Base-by-base conservation (phyloP, 1,284 basidiomycete genomes). In the Chalciporus sp. region DNA sequence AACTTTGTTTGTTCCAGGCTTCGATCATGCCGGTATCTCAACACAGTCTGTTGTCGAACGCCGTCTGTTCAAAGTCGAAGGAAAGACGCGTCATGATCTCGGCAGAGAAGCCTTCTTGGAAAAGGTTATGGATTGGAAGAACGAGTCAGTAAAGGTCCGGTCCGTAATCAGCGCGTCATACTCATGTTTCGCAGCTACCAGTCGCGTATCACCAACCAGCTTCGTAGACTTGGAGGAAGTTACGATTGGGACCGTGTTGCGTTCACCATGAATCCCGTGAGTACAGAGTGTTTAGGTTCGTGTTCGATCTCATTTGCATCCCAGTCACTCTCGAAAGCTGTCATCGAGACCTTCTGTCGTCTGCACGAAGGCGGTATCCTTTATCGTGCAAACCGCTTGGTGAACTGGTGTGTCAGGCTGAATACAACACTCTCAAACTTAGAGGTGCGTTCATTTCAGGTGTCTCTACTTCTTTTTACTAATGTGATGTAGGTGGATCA, bases 31-130 rank as follows among this genome's bases (percentile, higher is more conserved):
- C 5, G 95, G 96, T 64, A 99, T 99, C 60, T 96, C 96, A 0
- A 99, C 97, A 0, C 97, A 99, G 73, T 94, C 94, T 47, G 96
- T 99, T 27, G 97, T 99, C 3, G 97, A 99, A 72, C 95, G 94
- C 73, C 83, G 95, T 33, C 67, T 99, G 7, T 89, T 86, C 74
- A 98, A 97, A 76, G 75, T 81, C 1, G 83, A 89, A 49, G 92
- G 93, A 14, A 80, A 90, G 75, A 92, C 92, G 2, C 79, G 96
- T 53, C 95, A 98, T 72, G 93, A 99, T 72, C 85, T 98, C 40
- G 97, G 97, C 2, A 85, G 97, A 50, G 94, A 97, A 64, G 87
- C 83, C 65, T 98, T 99, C 76, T 70, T 99, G 55, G 86, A 92
- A 60, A 94, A 88, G 61, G 95, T 99, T 26, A 91, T 90, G 84